Evolutionary conservation across 108 stramenopile species (phyloP).

Genomic region (Asterionellopsis glacialis): DNA sequence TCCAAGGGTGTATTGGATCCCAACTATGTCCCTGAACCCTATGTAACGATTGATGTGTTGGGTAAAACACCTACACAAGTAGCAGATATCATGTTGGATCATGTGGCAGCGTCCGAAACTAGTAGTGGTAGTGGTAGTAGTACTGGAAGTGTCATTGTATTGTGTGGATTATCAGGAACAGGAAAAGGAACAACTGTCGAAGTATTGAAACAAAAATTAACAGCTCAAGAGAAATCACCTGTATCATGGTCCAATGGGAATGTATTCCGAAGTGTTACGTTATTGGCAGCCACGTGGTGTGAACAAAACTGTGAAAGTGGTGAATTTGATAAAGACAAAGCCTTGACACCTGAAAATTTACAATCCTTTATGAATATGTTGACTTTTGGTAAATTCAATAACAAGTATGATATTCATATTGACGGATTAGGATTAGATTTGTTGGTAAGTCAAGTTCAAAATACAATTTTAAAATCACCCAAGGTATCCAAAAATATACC

Average conservation of each 20-base stretch:
- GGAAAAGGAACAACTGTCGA: slow-evolving; percentile 87
- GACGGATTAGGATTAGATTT: slow-evolving; percentile 68
- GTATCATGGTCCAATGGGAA: slow-evolving; percentile 90
- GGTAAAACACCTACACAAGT: slow-evolving; percentile 77
- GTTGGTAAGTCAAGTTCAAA: slow-evolving; percentile 69
- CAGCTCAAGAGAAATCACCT: slow-evolving; percentile 52
- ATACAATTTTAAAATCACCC: slow-evolving; percentile 70
- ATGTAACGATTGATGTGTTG: slow-evolving; percentile 73
- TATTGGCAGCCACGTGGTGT: slow-evolving; percentile 81
- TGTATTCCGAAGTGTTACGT: slow-evolving; percentile 78
- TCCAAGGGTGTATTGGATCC: slow-evolving; percentile 82
- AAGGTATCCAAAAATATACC: slow-evolving; percentile 83
- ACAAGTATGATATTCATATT: slow-evolving; percentile 72
- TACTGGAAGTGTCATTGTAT: slow-evolving; percentile 67
- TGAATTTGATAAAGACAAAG: slow-evolving; percentile 44
- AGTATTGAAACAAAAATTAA: slow-evolving; percentile 54
- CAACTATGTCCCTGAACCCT: slow-evolving; percentile 68
- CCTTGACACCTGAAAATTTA: slow-evolving; percentile 78
- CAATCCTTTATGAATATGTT: slow-evolving; percentile 69
- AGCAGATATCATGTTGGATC: slow-evolving; percentile 55
- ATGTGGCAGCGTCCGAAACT: slow-evolving; percentile 21
- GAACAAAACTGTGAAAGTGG: slow-evolving; percentile 54
- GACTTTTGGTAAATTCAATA: slow-evolving; percentile 70
- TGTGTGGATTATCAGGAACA: slow-evolving; percentile 80
- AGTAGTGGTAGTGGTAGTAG: slow-evolving; percentile 1